Percentiles rank a stretch among this genome's conserved stretches.
Evolutionary conservation across 441 rosid species (phyloP).

Genomic region (Erysimum pusillum): DNA sequence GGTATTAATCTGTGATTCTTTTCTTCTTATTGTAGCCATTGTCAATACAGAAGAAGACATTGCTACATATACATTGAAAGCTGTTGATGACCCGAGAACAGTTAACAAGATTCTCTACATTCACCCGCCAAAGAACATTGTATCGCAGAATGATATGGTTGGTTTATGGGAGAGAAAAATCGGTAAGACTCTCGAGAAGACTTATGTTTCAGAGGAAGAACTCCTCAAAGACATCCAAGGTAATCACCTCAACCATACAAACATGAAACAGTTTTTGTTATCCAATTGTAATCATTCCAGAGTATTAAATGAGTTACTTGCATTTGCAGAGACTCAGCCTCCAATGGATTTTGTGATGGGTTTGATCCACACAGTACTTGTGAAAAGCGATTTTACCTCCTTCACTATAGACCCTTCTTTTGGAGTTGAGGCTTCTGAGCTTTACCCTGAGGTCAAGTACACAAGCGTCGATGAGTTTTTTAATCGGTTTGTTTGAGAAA

Average conservation of each 20-base stretch:
- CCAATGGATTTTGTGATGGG: constrained; percentile 58
- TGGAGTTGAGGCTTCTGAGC: constrained; percentile 70
- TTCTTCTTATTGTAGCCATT: constrained; percentile 49
- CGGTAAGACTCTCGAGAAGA: constrained; percentile 58
- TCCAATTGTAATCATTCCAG: neutral
- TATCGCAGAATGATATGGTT: constrained; percentile 62
- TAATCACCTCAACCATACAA: constrained; percentile 20
- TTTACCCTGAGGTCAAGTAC: constrained; percentile 68
- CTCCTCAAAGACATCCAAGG: constrained; percentile 59
- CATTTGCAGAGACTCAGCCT: constrained; percentile 55
- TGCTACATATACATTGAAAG: constrained; percentile 56
- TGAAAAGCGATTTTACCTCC: constrained; percentile 61
- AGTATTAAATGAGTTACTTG: constrained; percentile 6
- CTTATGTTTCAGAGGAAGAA: constrained; percentile 56
- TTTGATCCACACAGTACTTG: constrained; percentile 57
- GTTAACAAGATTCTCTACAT: constrained; percentile 60
- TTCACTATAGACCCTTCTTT: constrained; percentile 58
- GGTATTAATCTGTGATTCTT: neutral
- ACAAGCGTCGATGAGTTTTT: constrained; percentile 58
- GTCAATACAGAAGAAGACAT: constrained; percentile 60
- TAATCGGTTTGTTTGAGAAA: constrained; percentile 49
- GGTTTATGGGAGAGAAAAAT: constrained; percentile 65
- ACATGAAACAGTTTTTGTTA: neutral
- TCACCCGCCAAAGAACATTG: constrained; percentile 57
- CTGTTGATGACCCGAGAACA: constrained; percentile 64